A percentile compares a stretch with the other conserved stretches of the same genome.
These are phyloP conservation scores for Aspergillus pseudoterreus DNA, from an alignment of 2,329 filamentous ascomycete species.

Conservation along the genomic window DNA sequence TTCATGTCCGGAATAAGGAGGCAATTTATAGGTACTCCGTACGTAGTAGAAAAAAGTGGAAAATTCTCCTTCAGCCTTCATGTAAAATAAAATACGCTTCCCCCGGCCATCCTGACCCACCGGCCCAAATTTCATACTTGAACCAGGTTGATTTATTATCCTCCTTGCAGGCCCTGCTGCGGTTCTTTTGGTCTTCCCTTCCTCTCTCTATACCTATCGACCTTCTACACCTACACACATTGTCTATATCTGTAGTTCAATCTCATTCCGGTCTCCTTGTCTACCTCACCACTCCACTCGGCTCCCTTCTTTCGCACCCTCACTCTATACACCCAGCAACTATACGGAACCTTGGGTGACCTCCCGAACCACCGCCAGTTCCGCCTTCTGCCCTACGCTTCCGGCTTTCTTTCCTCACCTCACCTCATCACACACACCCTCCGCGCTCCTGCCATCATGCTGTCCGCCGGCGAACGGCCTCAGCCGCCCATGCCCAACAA, in stretches of 20 bases:
- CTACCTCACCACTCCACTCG: not conserved
- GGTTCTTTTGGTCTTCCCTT: conserved; percentile 2
- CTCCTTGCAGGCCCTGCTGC: not conserved
- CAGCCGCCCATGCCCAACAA: conserved; percentile 24
- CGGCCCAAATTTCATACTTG: conserved; percentile 21
- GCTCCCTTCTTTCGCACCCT: not conserved
- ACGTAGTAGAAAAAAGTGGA: not conserved
- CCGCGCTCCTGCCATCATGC: conserved; percentile 28
- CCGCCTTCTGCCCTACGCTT: not conserved
- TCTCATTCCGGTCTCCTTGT: not conserved
- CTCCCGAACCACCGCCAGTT: no score
- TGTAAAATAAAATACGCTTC: not conserved
- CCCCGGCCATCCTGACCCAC: conserved; percentile 7
- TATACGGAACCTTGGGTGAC: not conserved
- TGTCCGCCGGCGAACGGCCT: conserved; percentile 37
- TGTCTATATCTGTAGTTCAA: not conserved
- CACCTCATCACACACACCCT: not conserved
- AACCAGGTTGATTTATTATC: conserved; percentile 13
- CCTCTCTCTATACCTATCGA: not conserved
- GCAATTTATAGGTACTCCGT: not conserved
- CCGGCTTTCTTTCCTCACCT: conserved; percentile 4
- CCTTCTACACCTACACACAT: not conserved
- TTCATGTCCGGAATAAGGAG: not conserved
- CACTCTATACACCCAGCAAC: no score
- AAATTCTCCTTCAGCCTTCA: conserved; percentile 2